Percentiles rank a stretch among this genome's conserved stretches.
These are phyloP conservation scores for Litchi chinensis DNA, from an alignment of 345 rosid species.

Conservation along the genomic window DNA sequence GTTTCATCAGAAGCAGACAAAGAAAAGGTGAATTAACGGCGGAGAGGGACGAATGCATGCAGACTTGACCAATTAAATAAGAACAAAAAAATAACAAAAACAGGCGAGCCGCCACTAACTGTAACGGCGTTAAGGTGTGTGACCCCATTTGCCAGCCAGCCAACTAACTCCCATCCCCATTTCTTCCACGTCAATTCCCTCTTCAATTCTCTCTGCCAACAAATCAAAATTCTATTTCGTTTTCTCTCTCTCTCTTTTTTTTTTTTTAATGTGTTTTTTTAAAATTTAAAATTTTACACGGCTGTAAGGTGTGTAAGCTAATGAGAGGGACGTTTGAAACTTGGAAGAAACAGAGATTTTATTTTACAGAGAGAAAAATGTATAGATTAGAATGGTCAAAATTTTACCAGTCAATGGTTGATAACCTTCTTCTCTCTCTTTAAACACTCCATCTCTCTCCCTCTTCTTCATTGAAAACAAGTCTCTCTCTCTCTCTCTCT, in stretches of 20 bases:
- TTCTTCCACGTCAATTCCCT: conserved; percentile 9
- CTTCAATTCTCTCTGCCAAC: not conserved
- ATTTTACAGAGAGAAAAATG: not conserved
- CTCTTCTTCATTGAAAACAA: conserved; percentile 1
- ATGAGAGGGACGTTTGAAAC: conserved; percentile 37
- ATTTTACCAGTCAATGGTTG: conserved; percentile 59
- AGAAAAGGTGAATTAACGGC: conserved; percentile 6
- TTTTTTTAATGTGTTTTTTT: not conserved
- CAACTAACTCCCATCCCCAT: not conserved
- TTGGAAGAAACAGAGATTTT: conserved; percentile 24
- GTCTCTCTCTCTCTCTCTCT: conserved; percentile 7
- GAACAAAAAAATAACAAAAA: not conserved
- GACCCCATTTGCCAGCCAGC: not conserved
- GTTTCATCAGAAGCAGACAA: conserved; percentile 25
- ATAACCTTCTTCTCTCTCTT: conserved; percentile 36
- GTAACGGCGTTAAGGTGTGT: conserved; percentile 49
- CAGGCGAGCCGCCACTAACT: conserved; percentile 59
- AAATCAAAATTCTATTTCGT: not conserved
- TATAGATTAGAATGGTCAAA: conserved; percentile 39
- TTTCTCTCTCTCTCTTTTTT: no score
- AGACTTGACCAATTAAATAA: not conserved
- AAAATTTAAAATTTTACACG: not conserved
- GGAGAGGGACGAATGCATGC: not conserved
- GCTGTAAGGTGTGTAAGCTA: not conserved
- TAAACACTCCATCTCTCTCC: conserved; percentile 7